phyloP scores from a whole-genome alignment of 176 grass and related monocot species.

The Musa troglodytarum region DNA sequence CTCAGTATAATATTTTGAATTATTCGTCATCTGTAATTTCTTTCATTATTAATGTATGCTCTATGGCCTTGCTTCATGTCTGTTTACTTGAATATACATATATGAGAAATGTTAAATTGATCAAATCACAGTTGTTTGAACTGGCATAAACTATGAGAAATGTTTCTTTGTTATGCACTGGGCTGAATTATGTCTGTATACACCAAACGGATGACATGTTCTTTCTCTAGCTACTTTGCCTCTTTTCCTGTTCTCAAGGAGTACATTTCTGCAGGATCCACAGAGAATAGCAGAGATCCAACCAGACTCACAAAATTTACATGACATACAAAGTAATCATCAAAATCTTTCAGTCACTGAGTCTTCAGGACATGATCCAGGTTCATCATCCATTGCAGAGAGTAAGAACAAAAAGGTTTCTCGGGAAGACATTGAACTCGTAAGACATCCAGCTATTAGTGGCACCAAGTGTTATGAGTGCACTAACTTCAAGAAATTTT shows the following conservation, averaged over 20 bases:
- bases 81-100: neutral
- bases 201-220: too few relatives aligned
- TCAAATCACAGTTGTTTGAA: neutral
- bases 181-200: neutral
- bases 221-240: too few relatives aligned
- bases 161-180: neutral
- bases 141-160: neutral
- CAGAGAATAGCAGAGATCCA: constrained; percentile 46
- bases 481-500: too few relatives aligned
- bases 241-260: too few relatives aligned
- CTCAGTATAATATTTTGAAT: too few relatives aligned
- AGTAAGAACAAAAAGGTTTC: constrained; percentile 88
- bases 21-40: neutral
- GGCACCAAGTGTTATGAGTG: too few relatives aligned
- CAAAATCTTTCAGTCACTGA: constrained; percentile 41
- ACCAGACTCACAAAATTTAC: constrained; percentile 39
- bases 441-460: constrained; percentile 21
- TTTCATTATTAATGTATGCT: neutral
- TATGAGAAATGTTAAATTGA: neutral
- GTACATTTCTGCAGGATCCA: constrained; percentile 46
- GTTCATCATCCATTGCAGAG: constrained; percentile 46
- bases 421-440: constrained; percentile 97
- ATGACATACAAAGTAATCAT: constrained; percentile 61
- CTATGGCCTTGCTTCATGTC: neutral
- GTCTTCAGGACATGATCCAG: constrained; percentile 49